These are phyloP conservation scores for Tolypocladium paradoxum DNA, from an alignment of 2,329 filamentous ascomycete species.

Conservation along the genomic window DNA sequence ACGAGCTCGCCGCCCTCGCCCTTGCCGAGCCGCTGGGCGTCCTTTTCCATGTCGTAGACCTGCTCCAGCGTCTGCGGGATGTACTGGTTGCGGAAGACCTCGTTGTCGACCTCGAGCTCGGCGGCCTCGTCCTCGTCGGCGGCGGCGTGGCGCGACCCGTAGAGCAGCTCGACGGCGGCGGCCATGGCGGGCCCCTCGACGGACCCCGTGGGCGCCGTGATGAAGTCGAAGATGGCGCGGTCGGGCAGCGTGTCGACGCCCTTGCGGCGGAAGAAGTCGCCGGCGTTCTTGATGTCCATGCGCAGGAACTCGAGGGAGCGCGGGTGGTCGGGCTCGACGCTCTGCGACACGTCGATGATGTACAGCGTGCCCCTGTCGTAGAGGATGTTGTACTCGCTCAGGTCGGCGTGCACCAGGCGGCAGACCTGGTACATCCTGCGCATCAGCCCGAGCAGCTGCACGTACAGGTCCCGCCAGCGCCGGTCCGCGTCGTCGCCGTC, in stretches of 20 bases:
- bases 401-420: slow-evolving; percentile 83
- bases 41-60: slow-evolving; percentile 91
- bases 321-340: slow-evolving; percentile 93
- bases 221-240: slow-evolving; percentile 72
- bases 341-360: slow-evolving; percentile 96
- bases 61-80: slow-evolving; percentile 94
- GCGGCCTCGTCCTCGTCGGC: slow-evolving; percentile 42
- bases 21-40: slow-evolving; percentile 64
- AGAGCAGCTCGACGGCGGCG: slow-evolving; percentile 55
- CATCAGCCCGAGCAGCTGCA: slow-evolving; percentile 81
- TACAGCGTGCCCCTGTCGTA: slow-evolving; percentile 76
- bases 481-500: slow-evolving; percentile 54
- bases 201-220: slow-evolving; percentile 52
- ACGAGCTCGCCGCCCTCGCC: slow-evolving; percentile 70
- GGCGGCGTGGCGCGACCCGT: slow-evolving; percentile 40
- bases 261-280: slow-evolving; percentile 82
- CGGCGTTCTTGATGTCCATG: slow-evolving; percentile 97
- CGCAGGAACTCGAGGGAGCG: slow-evolving; percentile 84
- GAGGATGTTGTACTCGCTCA: slow-evolving; percentile 96
- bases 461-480: slow-evolving; percentile 69
- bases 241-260: slow-evolving; percentile 74
- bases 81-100: slow-evolving; percentile 92
- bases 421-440: slow-evolving; percentile 87
- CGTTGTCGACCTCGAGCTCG: slow-evolving; percentile 67
- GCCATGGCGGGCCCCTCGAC: slow-evolving; percentile 51